phyloP scores from a whole-genome alignment of 371 early-diverging fungal genomes.

The Dichotomocladium elegans region DNA sequence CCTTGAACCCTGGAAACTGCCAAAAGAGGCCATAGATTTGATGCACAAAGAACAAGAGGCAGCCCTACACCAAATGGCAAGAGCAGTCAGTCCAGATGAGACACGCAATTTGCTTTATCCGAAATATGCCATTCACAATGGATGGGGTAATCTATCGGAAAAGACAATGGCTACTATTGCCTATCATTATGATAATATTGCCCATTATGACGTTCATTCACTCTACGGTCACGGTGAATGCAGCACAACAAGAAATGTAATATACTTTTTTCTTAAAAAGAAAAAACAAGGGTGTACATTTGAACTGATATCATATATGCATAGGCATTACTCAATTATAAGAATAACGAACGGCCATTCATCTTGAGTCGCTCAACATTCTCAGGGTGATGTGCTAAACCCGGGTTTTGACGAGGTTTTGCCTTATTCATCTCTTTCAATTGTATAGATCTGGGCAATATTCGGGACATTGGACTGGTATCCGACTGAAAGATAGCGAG shows the following conservation, averaged over 20 bases:
- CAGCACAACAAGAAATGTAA: conserved; percentile 49
- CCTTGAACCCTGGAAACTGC: conserved; percentile 20
- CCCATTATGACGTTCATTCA: conserved; percentile 63
- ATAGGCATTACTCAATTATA: conserved; percentile 22
- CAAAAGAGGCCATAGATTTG: conserved; percentile 16
- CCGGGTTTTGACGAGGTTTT: too few relatives aligned
- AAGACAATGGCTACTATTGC: conserved; percentile 58
- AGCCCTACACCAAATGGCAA: conserved; percentile 19
- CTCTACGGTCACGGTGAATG: conserved; percentile 62
- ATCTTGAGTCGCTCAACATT: conserved; percentile 72
- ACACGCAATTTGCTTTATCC: conserved; percentile 29
- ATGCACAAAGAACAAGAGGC: conserved; percentile 16
- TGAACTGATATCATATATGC: not conserved
- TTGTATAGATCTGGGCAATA: conserved; percentile 45
- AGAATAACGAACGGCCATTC: conserved; percentile 60
- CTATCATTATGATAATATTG: conserved; percentile 46
- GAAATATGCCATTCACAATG: conserved; percentile 32
- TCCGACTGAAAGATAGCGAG: conserved; percentile 19
- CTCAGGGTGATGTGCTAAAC: conserved; percentile 36
- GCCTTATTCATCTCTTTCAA: too few relatives aligned
- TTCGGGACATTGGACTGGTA: conserved; percentile 64
- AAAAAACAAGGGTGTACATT: not conserved
- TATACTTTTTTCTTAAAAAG: not conserved
- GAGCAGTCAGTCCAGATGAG: conserved; percentile 13
- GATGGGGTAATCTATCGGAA: conserved; percentile 38